These are phyloP conservation scores for Phanerochaete sordida DNA, from an alignment of 768 basidiomycete genomes.

Conservation along the genomic window DNA sequence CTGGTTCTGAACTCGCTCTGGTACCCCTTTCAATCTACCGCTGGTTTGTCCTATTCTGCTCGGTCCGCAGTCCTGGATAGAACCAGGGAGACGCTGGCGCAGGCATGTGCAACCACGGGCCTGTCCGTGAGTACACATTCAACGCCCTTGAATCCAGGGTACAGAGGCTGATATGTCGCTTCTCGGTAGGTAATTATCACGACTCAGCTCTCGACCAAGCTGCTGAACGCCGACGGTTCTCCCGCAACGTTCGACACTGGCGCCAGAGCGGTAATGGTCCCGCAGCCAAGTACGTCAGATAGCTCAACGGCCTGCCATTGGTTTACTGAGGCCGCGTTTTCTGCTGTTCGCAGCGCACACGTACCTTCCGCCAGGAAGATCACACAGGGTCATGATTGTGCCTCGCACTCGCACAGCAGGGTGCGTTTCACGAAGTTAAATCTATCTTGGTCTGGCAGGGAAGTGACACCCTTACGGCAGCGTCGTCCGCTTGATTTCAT, in stretches of 20 bases:
- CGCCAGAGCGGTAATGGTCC: slow-evolving; percentile 59
- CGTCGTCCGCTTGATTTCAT: slow-evolving; percentile 36
- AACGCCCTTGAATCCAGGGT: background rate
- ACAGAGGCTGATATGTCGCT: background rate
- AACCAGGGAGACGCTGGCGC: slow-evolving; percentile 51
- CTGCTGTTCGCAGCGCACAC: slow-evolving; percentile 2
- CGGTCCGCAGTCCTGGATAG: slow-evolving; percentile 44
- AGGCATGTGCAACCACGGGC: slow-evolving; percentile 41
- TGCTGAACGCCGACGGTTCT: slow-evolving; percentile 61
- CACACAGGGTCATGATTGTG: slow-evolving; percentile 40
- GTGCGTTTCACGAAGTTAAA: slow-evolving; percentile 20
- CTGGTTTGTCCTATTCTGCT: slow-evolving; percentile 34
- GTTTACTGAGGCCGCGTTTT: background rate
- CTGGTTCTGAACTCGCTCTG: slow-evolving; percentile 67
- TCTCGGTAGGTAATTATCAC: slow-evolving; percentile 48
- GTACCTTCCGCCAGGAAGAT: slow-evolving; percentile 41
- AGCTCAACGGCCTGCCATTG: background rate
- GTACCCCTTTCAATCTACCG: slow-evolving; percentile 57
- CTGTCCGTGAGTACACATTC: slow-evolving; percentile 41
- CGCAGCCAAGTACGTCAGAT: slow-evolving; percentile 50
- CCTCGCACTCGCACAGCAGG: slow-evolving; percentile 38
- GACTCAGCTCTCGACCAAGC: slow-evolving; percentile 67
- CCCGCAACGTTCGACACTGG: slow-evolving; percentile 65
- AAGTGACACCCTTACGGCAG: slow-evolving; percentile 26
- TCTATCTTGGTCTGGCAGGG: slow-evolving; percentile 1